Evolutionary conservation across 495 filamentous ascomycete genomes (phyloP).

Genomic region (Glarea lozoyensis): DNA sequence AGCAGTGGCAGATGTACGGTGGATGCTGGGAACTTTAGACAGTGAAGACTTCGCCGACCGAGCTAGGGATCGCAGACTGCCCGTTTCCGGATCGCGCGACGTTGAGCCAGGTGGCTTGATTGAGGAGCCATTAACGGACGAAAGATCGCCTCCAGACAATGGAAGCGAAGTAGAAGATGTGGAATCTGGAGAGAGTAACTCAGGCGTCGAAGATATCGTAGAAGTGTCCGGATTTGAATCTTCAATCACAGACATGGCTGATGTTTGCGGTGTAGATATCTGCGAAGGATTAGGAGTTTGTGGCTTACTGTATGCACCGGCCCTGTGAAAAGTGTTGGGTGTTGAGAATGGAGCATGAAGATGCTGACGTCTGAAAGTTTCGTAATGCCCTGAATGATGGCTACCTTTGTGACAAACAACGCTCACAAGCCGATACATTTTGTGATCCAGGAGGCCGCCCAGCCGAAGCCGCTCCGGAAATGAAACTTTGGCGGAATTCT

Average conservation of each 20-base stretch:
- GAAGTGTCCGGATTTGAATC: slow-evolving; percentile 23
- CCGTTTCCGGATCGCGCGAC: slow-evolving; percentile 24
- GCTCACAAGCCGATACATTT: slow-evolving; percentile 75
- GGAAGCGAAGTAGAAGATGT: slow-evolving; percentile 18
- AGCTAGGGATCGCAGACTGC: slow-evolving; percentile 33
- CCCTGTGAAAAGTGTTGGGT: slow-evolving; percentile 62
- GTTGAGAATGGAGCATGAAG: slow-evolving; percentile 71
- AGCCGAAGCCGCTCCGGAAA: slow-evolving; percentile 81
- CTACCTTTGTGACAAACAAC: slow-evolving; percentile 93
- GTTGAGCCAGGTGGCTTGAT: slow-evolving; percentile 13
- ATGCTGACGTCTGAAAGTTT: slow-evolving; percentile 88
- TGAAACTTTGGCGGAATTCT: slow-evolving; percentile 87
- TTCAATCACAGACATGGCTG: slow-evolving; percentile 9
- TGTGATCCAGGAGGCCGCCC: slow-evolving; percentile 68
- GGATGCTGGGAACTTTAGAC: slow-evolving; percentile 25
- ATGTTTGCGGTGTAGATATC: slow-evolving; percentile 33
- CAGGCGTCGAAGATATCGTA: slow-evolving; percentile 30
- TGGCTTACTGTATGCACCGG: slow-evolving; percentile 56
- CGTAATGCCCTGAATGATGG: slow-evolving; percentile 95
- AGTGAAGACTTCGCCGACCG: slow-evolving; percentile 33
- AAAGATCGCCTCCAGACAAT: slow-evolving; percentile 6
- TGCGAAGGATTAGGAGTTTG: slow-evolving; percentile 22
- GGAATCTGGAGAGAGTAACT: slow-evolving; percentile 24
- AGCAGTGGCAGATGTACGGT: background rate
- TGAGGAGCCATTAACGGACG: background rate